A percentile compares a stretch with the other conserved stretches of the same genome.
These are phyloP conservation scores for Cercospora citrullina DNA, from an alignment of 2,329 filamentous ascomycete genomes.

Conservation along the genomic window DNA sequence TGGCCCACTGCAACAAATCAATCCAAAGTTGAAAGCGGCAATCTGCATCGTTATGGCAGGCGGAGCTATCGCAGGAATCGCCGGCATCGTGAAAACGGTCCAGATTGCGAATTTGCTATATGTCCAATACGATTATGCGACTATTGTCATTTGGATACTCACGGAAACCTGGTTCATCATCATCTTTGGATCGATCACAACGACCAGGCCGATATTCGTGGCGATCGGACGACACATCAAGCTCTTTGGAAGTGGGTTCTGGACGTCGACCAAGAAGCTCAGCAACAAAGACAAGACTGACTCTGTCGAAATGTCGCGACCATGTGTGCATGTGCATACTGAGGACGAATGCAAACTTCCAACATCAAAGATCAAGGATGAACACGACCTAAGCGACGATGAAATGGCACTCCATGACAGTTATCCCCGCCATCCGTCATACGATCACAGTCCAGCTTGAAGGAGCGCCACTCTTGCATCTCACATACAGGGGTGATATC, in stretches of 20 bases:
- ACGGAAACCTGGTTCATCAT: slow-evolving; percentile 30
- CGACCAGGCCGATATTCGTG: slow-evolving; percentile 21
- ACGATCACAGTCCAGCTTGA: neutral
- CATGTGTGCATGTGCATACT: neutral
- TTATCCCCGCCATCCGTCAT: neutral
- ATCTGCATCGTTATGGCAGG: slow-evolving; percentile 24
- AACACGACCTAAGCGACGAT: slow-evolving; percentile 7
- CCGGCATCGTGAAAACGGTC: slow-evolving; percentile 25
- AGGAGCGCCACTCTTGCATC: neutral
- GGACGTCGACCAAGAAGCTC: neutral
- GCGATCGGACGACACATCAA: slow-evolving; percentile 9
- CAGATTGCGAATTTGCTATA: slow-evolving; percentile 10
- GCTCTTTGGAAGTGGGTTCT: slow-evolving; percentile 2
- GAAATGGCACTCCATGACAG: slow-evolving; percentile 6
- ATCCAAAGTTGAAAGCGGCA: slow-evolving; percentile 14
- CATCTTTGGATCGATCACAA: slow-evolving; percentile 27
- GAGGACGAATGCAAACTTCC: neutral
- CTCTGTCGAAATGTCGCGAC: slow-evolving; percentile 2
- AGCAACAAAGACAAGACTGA: neutral
- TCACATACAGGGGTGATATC: neutral
- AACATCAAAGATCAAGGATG: neutral
- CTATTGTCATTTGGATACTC: slow-evolving; percentile 15
- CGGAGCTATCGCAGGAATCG: slow-evolving; percentile 23
- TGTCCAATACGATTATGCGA: slow-evolving; percentile 15
- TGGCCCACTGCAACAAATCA: slow-evolving; percentile 21